Conservation (phyloP, 2,329 filamentous ascomycete genomes). For the Plectosphaerella cucumerina region DNA sequence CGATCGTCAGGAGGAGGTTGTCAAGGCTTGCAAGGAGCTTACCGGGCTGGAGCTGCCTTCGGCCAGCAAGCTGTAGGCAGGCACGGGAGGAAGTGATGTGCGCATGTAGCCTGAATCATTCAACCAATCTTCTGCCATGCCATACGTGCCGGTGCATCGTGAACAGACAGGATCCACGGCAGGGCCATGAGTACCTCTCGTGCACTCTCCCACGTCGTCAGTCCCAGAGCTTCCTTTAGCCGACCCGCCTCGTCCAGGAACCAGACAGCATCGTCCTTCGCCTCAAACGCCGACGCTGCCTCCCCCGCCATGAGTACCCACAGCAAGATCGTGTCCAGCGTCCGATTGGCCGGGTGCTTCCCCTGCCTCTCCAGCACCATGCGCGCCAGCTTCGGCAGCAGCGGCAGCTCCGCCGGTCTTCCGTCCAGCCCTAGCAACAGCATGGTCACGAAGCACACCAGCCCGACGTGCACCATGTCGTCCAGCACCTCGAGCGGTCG, state of each 20-base stretch:
- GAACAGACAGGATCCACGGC: neutral
- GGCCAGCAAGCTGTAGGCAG: too few relatives aligned
- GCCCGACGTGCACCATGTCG: neutral
- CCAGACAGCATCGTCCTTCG: neutral
- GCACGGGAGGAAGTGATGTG: too few relatives aligned
- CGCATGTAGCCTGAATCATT: too few relatives aligned
- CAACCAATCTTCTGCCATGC: too few relatives aligned
- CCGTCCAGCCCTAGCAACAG: neutral
- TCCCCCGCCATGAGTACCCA: neutral
- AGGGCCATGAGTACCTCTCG: neutral
- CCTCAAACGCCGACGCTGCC: neutral
- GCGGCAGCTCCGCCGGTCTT: neutral
- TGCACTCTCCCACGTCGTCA: neutral
- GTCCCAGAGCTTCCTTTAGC: neutral
- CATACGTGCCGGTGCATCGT: neutral
- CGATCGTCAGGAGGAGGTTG: slow-evolving; percentile 36
- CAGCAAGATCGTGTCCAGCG: neutral
- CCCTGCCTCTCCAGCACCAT: neutral
- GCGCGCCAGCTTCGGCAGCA: neutral
- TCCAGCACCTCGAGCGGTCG: neutral
- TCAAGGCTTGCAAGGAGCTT: slow-evolving; percentile 28
- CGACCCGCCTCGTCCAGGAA: neutral
- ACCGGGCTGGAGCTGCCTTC: slow-evolving; percentile 10
- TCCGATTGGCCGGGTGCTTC: neutral
- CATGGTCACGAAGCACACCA: neutral